phyloP scores from a whole-genome alignment of 345 rosid species.

The Psidium friedrichsthalianum region DNA sequence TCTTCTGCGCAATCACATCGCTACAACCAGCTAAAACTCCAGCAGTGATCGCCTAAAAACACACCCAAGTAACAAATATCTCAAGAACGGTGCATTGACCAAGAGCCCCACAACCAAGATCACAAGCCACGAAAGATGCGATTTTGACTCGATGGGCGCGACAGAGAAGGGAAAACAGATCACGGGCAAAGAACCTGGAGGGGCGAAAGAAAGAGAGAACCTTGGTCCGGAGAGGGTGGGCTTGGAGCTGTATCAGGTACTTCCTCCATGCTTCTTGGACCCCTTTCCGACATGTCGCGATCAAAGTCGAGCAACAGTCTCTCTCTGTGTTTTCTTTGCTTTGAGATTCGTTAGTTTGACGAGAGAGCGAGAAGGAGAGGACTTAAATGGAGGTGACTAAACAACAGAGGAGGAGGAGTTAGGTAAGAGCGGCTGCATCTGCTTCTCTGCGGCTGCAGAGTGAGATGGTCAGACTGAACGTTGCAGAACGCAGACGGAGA shows the following conservation, averaged over 20 bases:
- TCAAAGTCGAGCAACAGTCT: background rate
- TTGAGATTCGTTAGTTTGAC: no score
- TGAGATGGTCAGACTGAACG: no score
- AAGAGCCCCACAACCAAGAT: background rate
- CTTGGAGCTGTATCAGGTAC: conserved; percentile 79
- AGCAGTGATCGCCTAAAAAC: conserved; percentile 64
- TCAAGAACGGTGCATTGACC: background rate
- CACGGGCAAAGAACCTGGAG: background rate
- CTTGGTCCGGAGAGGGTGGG: conserved; percentile 79
- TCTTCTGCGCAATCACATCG: conserved; percentile 78
- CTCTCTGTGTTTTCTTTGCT: no score
- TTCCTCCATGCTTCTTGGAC: conserved; percentile 83
- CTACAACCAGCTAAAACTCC: conserved; percentile 72
- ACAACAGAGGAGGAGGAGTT: no score
- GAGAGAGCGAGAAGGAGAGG: no score
- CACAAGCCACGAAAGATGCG: background rate
- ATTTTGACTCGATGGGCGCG: background rate
- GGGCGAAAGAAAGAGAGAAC: conserved; percentile 8
- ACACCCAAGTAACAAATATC: background rate
- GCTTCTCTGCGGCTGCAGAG: no score
- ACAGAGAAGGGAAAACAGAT: background rate
- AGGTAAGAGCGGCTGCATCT: no score
- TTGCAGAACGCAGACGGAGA: no score
- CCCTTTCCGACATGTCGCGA: conserved; percentile 45
- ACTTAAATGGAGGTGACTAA: no score